Base-by-base conservation (phyloP, 2,329 filamentous ascomycete genomes). In the Fusarium verrucosum region DNA sequence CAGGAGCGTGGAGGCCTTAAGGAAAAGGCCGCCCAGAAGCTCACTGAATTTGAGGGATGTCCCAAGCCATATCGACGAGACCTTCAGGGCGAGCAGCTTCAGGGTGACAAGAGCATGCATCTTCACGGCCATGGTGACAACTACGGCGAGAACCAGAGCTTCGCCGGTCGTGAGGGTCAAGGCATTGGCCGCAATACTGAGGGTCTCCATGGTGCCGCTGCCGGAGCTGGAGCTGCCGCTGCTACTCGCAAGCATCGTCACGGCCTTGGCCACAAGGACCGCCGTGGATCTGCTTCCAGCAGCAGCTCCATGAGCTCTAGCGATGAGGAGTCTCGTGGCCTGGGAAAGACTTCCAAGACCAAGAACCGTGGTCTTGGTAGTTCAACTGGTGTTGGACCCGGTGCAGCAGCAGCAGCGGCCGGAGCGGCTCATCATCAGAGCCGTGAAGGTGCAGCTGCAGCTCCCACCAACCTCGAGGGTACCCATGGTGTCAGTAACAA, bases 41-140 rank as follows among this genome's bases (percentile, higher is more conserved):
- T 85, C 43, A 84, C 87, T 46, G 83, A 84, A 33, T 89, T 88
- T 58, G 82, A 84, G 37, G 88, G 89, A 11, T 87, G 88, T 63
- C 87, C 87, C 6, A 81, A 82, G 43, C 59, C 59, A 4, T 66
- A 65, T 20, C 44, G 52, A 7, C 30, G 37, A 35, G 50, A 51
- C 4, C 41, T 64, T 1, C 58, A 59, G 28, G 23, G 11, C 3
- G 59, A 70, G 41, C 63, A 56, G 9, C 50, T 51, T 2, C 58
- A 54, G 9, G 58, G 52, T n/a, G 68, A 68, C 3, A 66, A 45
- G 45, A 49, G 33, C 13, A 60, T 69, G 57, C 66, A 70, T 2
- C 25, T 69, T 3, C 66, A 67, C 23, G 40, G 42, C 6, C 59
- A 50, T 4, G 55, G 55, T 5, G 28, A 67, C 13, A 65, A 65